Base-by-base conservation (phyloP, 2,329 filamentous ascomycete genomes). In the Colletotrichum lindemuthianum region DNA sequence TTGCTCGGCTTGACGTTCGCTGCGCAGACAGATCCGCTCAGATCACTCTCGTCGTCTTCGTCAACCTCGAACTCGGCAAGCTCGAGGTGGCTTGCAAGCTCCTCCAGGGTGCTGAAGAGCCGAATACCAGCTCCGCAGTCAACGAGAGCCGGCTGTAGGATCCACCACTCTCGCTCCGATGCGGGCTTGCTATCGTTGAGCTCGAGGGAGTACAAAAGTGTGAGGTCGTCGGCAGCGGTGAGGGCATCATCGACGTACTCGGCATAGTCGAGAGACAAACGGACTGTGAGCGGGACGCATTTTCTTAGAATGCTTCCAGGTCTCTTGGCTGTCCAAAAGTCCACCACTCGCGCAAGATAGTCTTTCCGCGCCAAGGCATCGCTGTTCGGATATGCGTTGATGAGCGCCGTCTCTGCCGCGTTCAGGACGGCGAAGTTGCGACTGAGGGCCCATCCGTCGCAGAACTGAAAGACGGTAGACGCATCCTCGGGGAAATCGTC, bases 41-140 rank as follows among this genome's bases (percentile, higher is more conserved):
- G 69, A 0, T 72, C 71, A 0, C 71, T 69, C 24, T 74, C 74
- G 0, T 73, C 73, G 8, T 72, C 69, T 10, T 71, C 68, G 4
- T 71, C 71, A 9, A 61, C 51, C n/a, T 77, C 73, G 48, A 76
- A 70, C 15, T 75, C 77, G 13, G 71, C 75, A 0, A 77, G 72
- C 45, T 79, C 77, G 0, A 79, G 70, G 9, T 76, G 71, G 32
- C 71, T 68, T 2, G 75, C 75, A 0, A 79, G 68, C 43, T 79
- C 77, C 0, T 77, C 73, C 10, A 74, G 64, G 0, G 76, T 79
- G 34, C 76, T 79, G 59, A 79, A 79, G 8, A 79, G 70, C 0
- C 76, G 72, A n/a, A 79, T 79, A 0, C 77, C 77, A 8, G 75
- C 73, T 1, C 76, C 77, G n/a, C 76, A 78, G 24, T 79, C 77